Evolutionary conservation across 177 flowering plant genomes (phyloP), one percentile per base, ranked within the genome.

Genomic region (Vitis hybrid): DNA sequence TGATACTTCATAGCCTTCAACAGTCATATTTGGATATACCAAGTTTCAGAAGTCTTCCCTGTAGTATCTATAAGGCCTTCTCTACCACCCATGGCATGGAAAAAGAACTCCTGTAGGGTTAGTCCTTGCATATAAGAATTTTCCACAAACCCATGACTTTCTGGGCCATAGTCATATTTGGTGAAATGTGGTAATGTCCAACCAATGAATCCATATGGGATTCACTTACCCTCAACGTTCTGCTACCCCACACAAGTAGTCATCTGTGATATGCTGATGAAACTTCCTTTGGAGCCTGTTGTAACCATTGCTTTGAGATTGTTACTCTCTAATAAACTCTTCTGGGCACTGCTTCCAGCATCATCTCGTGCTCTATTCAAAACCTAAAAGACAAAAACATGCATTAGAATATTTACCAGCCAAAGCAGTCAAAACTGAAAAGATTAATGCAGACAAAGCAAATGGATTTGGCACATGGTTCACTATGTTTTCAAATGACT

Each of bases 191-290:
- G 98, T 63, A 95, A 79, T 24, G 98, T 93, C 58, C 98, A 88
- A 58, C 81, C 98, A 48, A 84, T 81, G 73, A 95, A 95, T 2
- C 98, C 98, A 82, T 76, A 95, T n/a, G 99, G 98, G 21, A 93
- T 95, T 46, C 99, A 97, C 74, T 95, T 95, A n/a, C 99, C 99
- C 80, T 95, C 99, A 71, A 95, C 99, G 76, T 95, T 95, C 80
- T 95, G 98, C 84, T 95, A 97, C 17, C 99, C 99, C 79, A 95
- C 98, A 90, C 99, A 95, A 76, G 99, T 97, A 85, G 98, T 95
- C 99, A 93, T 95, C 82, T 95, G 98, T 3, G 99, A 95, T 65
- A 95, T 93, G 73, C 91, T 95, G 73, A 95, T 95, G 67, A 95
- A 95, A 93, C 99, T 93, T 71, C 99, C 97, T 71, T 95, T 95